These are phyloP conservation scores for Boletus tylopilopsis DNA, from an alignment of 768 basidiomycete species.

Conservation along the genomic window DNA sequence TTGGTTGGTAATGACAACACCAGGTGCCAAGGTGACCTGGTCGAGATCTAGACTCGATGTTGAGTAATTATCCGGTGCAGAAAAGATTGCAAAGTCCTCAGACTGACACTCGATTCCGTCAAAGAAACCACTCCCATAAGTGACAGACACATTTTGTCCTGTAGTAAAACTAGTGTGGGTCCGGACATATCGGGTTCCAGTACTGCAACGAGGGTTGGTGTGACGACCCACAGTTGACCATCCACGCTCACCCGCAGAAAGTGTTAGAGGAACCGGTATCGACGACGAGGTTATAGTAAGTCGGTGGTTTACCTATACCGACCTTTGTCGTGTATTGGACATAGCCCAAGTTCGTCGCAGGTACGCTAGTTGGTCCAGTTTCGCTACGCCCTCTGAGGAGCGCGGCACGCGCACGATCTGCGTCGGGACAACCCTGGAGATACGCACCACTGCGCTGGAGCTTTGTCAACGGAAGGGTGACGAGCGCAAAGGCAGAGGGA, in stretches of 20 bases:
- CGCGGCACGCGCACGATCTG: not conserved
- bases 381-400: not conserved
- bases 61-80: not conserved
- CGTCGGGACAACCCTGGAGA: not conserved
- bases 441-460: not conserved
- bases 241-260: not conserved
- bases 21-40: slow-evolving; percentile 21
- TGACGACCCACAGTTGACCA: not conserved
- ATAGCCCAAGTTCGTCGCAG: not conserved
- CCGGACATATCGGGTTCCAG: not conserved
- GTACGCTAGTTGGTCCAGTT: not conserved
- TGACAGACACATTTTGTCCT: not conserved
- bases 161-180: not conserved
- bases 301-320: not conserved
- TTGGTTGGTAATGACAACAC: slow-evolving; percentile 24
- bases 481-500: not conserved
- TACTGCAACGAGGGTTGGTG: not conserved
- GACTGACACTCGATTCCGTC: not conserved
- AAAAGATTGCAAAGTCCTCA: not conserved
- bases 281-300: not conserved
- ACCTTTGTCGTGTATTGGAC: not conserved
- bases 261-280: not conserved
- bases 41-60: too few relatives aligned
- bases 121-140: not conserved
- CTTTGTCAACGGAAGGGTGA: not conserved